phyloP scores from a whole-genome alignment of 1,284 basidiomycete species.

The Tranzscheliella williamsii region DNA sequence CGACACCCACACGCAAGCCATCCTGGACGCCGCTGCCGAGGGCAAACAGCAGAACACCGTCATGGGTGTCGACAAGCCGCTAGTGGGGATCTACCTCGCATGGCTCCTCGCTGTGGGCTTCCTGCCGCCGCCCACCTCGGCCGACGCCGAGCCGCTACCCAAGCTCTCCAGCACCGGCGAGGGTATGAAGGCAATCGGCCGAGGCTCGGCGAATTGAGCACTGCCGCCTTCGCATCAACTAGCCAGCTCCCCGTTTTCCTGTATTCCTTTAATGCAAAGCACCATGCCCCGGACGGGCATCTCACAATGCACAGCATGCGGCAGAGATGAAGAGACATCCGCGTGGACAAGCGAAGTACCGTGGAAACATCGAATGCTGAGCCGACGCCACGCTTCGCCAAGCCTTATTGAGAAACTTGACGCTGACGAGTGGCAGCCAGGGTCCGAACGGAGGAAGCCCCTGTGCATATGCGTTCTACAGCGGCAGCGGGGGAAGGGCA shows the following conservation, averaged over 20 bases:
- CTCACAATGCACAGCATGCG: no score
- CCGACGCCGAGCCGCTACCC: slow-evolving; percentile 42
- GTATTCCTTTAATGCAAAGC: background rate
- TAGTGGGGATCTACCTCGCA: slow-evolving; percentile 87
- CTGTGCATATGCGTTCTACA: no score
- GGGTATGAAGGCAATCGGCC: slow-evolving; percentile 54
- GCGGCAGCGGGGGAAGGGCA: no score
- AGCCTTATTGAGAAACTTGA: no score
- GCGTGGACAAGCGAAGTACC: background rate
- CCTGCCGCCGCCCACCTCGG: slow-evolving; percentile 63
- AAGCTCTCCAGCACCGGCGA: slow-evolving; percentile 34
- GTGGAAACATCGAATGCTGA: no score
- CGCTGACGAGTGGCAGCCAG: no score
- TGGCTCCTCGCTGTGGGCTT: slow-evolving; percentile 90
- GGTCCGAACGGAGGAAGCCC: no score
- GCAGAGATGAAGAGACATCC: background rate
- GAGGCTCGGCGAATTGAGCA: slow-evolving; percentile 52
- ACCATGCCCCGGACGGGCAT: slow-evolving; percentile 12
- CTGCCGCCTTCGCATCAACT: no score
- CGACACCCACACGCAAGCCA: slow-evolving; percentile 76
- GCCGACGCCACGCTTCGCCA: no score
- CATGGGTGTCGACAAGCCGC: slow-evolving; percentile 74
- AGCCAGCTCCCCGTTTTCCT: background rate
- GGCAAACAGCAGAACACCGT: slow-evolving; percentile 60
- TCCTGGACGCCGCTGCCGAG: slow-evolving; percentile 68